A percentile compares a stretch with the other conserved stretches of the same genome.
Conservation (phyloP, 75 land plant species). For the Pinus taeda region DNA sequence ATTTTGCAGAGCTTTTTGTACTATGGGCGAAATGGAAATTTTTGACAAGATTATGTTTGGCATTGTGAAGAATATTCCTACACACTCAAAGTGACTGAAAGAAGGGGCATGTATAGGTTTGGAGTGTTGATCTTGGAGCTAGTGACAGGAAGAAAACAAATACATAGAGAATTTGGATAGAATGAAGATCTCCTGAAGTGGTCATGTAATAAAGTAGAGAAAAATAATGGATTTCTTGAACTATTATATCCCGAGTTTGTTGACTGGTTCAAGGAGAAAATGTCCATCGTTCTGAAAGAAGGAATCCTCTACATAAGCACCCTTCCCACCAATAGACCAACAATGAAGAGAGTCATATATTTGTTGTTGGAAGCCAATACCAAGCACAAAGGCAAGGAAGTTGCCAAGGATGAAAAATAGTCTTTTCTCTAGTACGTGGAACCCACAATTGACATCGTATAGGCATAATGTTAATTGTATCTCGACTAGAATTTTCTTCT, state of each 20-base stretch:
- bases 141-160: conserved; percentile 23
- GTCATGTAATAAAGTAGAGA: conserved; percentile 11
- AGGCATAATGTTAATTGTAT: no score
- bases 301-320: conserved; percentile 57
- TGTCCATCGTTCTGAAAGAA: conserved; percentile 51
- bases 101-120: no score
- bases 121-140: neutral
- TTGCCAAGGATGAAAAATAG: no score
- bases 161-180: conserved; percentile 16
- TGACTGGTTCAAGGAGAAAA: conserved; percentile 49
- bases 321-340: no score
- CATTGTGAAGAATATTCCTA: no score
- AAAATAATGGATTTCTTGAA: neutral
- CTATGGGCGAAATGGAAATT: conserved; percentile 5
- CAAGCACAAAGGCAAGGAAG: no score
- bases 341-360: conserved; percentile 37
- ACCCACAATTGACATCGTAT: no score
- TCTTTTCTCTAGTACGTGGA: no score
- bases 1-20: conserved; percentile 8
- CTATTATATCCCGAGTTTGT: conserved; percentile 20
- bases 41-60: neutral
- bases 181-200: conserved; percentile 20
- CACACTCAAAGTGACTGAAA: no score
- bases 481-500: no score
- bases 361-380: conserved; percentile 22